Base-by-base conservation (phyloP, 176 grass and related monocot species). In the Pontederia crassipes region DNA sequence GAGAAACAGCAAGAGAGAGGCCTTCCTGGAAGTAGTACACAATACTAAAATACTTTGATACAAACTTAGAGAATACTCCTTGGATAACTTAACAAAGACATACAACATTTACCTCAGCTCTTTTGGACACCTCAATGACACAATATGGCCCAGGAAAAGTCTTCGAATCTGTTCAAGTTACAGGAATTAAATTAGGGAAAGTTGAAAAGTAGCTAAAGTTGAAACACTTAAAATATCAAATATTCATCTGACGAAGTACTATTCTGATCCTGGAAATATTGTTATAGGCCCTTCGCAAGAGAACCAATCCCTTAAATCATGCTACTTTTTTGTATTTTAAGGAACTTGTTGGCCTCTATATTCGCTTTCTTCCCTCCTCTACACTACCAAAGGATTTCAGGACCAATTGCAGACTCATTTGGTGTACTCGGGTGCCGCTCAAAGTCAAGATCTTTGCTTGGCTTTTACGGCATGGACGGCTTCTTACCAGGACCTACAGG, bases 71-170 rank as follows among this genome's bases (percentile, higher is more conserved):
- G 67, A 24, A 16, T 63, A 62, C 65, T 68, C 20, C 58, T 4
- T 75, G 54, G 24, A 15, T 40, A 76, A 65, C 17, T 65, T 61
- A 54, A 64, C 55, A 57, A 46, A 72, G 55, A 20, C 32, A 67
- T 40, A 65, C 17, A 17, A 77, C 72, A 69, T 48, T 54, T 75
- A 91, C 88, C 88, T 84, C 83, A 67, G 61, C 62, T 78, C 78
- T 74, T 55, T 84, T 85, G 63, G 62, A 84, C 68, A 93, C 83
- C 61, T 93, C 86, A 50, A 78, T 74, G 59, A 84, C 88, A 83
- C 87, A 59, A 93, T 84, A 87, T 81, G 88, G 83, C 57, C 88
- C 88, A 76, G 88, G 79, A 68, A 81, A 79, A 54, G 70, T 86
- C 81, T 74, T 87, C 17, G 71, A 70, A 65, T 87, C 88, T 93